Base-by-base conservation (phyloP, 441 rosid species). In the Corymbia citriodora region DNA sequence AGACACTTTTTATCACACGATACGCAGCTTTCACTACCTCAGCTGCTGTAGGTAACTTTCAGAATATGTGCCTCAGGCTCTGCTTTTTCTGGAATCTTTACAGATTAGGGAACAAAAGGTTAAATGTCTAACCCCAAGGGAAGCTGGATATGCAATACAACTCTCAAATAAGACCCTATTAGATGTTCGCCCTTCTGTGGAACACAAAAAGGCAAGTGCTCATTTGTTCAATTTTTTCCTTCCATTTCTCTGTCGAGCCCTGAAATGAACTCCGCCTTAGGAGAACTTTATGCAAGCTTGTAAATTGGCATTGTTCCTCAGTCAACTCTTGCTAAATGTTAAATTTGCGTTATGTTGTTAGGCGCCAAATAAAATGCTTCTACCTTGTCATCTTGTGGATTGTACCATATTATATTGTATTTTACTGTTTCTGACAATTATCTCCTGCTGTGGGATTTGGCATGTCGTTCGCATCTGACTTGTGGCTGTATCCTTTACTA, bases 141-240 rank as follows among this genome's bases (percentile, higher is more conserved):
- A 98, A 94, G 99, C 99, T 65, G 99, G 99, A 87, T 96, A 98
- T 94, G 99, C 98, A n/a, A 92, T 96, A 94, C 98, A 96, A 91
- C 97, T 98, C 85, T 95, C 99, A 27, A 93, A 94, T 91, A 98
- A 97, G 92, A 95, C 96, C 59, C 91, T 98, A 27, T 97, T 97
- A 19, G 99, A 98, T 90, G 99, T 98, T 88, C 98, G 99, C 19
- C 99, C 99, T 8, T 94, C 98, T 87, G 91, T 91, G 65, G 99
- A 98, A 92, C 96, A 83, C 54, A 89, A 94, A 88, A 98, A 97
- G 97, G 99, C 95, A 74, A 88, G 90, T 31, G 55, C 52, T 79
- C 16, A 5, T 65, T 88, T 55, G 29, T 31, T 87, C 88, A 18
- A 11, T 31, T 40, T 89, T 10, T 31, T 74, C 70, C 55, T 18